phyloP scores from a whole-genome alignment of 208 protist genomes.

The Jaenimonas drosophilae region DNA sequence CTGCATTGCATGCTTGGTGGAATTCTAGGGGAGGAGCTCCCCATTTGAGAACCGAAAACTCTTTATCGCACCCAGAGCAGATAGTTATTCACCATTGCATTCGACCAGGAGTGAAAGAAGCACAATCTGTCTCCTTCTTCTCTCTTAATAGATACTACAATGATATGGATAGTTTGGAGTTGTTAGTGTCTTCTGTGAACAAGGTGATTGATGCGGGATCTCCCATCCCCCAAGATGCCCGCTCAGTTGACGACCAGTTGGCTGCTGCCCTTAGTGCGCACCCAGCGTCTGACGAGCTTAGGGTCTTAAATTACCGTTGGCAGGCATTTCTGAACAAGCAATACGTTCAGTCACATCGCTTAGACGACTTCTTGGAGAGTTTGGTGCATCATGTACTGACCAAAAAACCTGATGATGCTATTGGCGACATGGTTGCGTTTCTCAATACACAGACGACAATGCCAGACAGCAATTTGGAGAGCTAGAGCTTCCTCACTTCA shows the following conservation, averaged over 20 bases:
- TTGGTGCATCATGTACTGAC: slow-evolving; percentile 26
- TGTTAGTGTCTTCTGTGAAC: no score
- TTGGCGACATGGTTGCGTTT: slow-evolving; percentile 37
- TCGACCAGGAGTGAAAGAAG: not conserved
- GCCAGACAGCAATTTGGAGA: no score
- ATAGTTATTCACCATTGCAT: not conserved
- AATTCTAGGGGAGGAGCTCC: no score
- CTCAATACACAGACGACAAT: slow-evolving; percentile 16
- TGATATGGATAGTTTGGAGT: no score
- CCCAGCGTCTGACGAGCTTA: slow-evolving; percentile 12
- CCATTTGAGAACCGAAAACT: slow-evolving; percentile 3
- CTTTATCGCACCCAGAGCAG: not conserved
- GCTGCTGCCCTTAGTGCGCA: slow-evolving; percentile 1
- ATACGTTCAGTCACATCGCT: slow-evolving; percentile 27
- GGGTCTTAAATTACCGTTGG: slow-evolving; percentile 46
- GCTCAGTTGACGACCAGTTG: not conserved
- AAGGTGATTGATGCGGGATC: no score
- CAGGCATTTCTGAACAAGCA: slow-evolving; percentile 39
- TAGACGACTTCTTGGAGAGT: slow-evolving; percentile 40
- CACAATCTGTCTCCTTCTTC: not conserved
- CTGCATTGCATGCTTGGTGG: no score
- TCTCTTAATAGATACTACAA: not conserved
- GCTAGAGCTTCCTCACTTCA: no score
- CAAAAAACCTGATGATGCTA: slow-evolving; percentile 31
- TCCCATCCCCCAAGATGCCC: no score